phyloP scores from a whole-genome alignment of 192 early-diverging fungal genomes.

The Dimargaris xerosporica region DNA sequence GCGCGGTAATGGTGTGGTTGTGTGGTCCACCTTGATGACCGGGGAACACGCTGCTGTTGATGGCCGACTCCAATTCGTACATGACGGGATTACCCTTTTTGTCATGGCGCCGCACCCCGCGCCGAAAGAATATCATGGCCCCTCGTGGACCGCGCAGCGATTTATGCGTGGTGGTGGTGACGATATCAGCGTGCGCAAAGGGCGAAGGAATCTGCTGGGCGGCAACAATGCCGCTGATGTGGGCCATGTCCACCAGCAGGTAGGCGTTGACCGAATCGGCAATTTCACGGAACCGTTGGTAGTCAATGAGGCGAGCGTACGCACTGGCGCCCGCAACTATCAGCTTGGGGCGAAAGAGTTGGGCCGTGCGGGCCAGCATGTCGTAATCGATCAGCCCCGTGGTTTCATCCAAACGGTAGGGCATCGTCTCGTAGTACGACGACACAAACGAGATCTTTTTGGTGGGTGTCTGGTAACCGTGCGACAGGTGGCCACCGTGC shows the following conservation, averaged over 20 bases:
- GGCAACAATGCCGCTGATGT: slow-evolving; percentile 82
- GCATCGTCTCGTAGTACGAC: slow-evolving; percentile 89
- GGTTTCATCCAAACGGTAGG: slow-evolving; percentile 79
- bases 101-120: slow-evolving; percentile 70
- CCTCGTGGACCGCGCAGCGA: slow-evolving; percentile 96
- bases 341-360: slow-evolving; percentile 87
- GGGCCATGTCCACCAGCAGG: slow-evolving; percentile 95
- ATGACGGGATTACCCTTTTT: slow-evolving; percentile 79
- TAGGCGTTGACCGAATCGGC: slow-evolving; percentile 72
- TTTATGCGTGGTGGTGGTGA: slow-evolving; percentile 99
- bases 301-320: slow-evolving; percentile 91
- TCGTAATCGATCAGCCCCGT: slow-evolving; percentile 93
- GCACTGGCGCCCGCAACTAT: slow-evolving; percentile 92
- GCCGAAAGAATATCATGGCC: slow-evolving; percentile 97
- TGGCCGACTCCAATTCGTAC: slow-evolving; percentile 88
- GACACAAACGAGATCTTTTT: slow-evolving; percentile 96
- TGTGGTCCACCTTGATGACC: slow-evolving; percentile 99
- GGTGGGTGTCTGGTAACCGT: slow-evolving; percentile 91
- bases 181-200: slow-evolving; percentile 87
- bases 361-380: slow-evolving; percentile 59
- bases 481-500: slow-evolving; percentile 96
- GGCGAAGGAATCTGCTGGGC: slow-evolving; percentile 77
- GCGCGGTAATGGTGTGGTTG: slow-evolving; percentile 96
- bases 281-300: slow-evolving; percentile 58
- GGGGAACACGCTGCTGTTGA: slow-evolving; percentile 96